Base-by-base conservation (phyloP, 257 asterid genomes). In the Voacanga thouarsii region DNA sequence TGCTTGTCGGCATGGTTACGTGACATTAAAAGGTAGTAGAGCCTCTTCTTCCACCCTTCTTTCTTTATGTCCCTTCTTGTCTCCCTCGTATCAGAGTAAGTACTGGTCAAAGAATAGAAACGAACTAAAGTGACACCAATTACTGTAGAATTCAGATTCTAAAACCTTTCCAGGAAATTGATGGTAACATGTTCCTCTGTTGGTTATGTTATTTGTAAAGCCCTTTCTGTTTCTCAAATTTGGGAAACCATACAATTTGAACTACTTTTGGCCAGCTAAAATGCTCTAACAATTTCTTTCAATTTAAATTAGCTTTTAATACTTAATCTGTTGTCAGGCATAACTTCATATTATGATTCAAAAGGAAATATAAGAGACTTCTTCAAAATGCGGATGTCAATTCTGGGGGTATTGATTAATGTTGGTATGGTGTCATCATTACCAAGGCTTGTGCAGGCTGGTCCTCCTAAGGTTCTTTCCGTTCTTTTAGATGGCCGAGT, bases 401-500 rank as follows among this genome's bases (percentile, higher is more conserved):
- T 96, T 80, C 78, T 85, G 75, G 86, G 78, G 70, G 83, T 90
- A 71, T 79, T 95, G 80, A 86, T 88, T 37, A 81, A 91, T 78
- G 83, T 85, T 63, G 98, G 99, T 78, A 93, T 96, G 99, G 88
- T 83, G 41, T 95, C 97, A 3, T 84, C 97, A 21, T 78, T 80
- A 71, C 97, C 99, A 72, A 93, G 87, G 88, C 87, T 87, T 75
- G 88, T 86, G 76, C 95, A 83, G 82, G 96, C 96, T 67, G 97
- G 96, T 14, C 97, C 97, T 24, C 99, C 99, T 39, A 92, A 92
- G 88, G 89, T 88, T 80, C 98, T 89, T 73, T 78, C 90, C 72
- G 97, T 96, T 79, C 91, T 93, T 79, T 88, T 96, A 66, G 99
- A 96, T 90, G 99, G 99, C 69, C 94, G 95, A 79, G 86, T 96